Percentiles rank a stretch among this genome's conserved stretches.
These are phyloP conservation scores for Lepraria neglecta DNA, from an alignment of 495 filamentous ascomycete species.

Conservation along the genomic window DNA sequence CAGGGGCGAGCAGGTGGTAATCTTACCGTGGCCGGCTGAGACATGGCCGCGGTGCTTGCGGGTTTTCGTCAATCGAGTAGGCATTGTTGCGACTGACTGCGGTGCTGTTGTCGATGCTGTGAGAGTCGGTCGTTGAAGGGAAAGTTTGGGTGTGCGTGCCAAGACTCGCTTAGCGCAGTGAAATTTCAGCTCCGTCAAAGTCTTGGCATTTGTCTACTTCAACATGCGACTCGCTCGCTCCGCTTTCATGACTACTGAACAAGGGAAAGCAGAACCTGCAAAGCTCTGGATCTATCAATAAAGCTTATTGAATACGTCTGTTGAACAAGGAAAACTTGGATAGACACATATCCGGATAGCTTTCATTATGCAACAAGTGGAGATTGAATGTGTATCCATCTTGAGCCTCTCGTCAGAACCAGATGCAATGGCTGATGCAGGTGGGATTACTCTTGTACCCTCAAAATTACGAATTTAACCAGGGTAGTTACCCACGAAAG, in stretches of 20 bases:
- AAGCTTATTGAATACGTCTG: too few relatives aligned
- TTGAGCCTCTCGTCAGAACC: too few relatives aligned
- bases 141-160: slow-evolving; percentile 11
- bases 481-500: neutral
- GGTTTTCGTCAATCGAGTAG: slow-evolving; percentile 75
- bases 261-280: neutral
- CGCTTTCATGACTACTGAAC: neutral
- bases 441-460: too few relatives aligned
- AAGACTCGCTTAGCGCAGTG: slow-evolving; percentile 17
- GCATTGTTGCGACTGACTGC: slow-evolving; percentile 48
- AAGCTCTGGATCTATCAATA: too few relatives aligned
- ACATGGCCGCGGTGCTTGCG: slow-evolving; percentile 91
- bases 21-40: slow-evolving; percentile 68
- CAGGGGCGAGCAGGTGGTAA: too few relatives aligned
- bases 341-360: too few relatives aligned
- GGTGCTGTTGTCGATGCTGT: slow-evolving; percentile 1
- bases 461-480: neutral
- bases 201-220: neutral
- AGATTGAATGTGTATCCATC: too few relatives aligned
- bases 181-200: neutral
- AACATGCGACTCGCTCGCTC: neutral
- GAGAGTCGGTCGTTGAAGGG: slow-evolving; percentile 3
- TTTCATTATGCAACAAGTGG: too few relatives aligned
- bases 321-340: too few relatives aligned
- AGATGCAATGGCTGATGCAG: too few relatives aligned